Evolutionary conservation across 2,329 filamentous ascomycete species (phyloP).

Genomic region (Diaporthe eres): DNA sequence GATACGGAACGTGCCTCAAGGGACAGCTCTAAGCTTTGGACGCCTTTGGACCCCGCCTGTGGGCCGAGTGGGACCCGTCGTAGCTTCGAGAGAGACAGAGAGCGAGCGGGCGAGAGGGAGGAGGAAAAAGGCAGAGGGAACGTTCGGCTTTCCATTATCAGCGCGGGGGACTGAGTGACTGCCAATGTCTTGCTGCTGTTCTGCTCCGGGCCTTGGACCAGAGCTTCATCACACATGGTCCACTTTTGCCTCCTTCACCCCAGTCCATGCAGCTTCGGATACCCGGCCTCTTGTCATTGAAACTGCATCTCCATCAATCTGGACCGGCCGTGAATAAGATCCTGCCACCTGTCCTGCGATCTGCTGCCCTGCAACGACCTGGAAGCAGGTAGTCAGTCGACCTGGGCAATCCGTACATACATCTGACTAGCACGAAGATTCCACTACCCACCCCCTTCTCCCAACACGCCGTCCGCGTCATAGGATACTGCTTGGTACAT

Average conservation of each 20-base stretch:
- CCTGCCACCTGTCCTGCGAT: neutral
- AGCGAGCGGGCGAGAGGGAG: neutral
- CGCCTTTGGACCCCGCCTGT: conserved; percentile 16
- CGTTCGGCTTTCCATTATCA: neutral
- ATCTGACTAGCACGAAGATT: conserved; percentile 15
- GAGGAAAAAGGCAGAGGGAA: neutral
- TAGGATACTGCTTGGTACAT: conserved; percentile 22
- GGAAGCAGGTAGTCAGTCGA: neutral
- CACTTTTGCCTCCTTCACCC: conserved; percentile 19
- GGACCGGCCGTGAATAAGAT: conserved; percentile 18
- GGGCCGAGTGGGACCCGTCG: conserved; percentile 25
- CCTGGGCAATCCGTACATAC: neutral
- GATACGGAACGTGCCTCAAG: neutral
- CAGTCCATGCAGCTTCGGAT: conserved; percentile 27
- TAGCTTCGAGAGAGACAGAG: conserved; percentile 23
- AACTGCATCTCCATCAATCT: conserved; percentile 25
- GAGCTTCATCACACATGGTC: conserved; percentile 19
- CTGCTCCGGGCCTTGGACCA: neutral
- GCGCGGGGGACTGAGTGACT: conserved; percentile 3
- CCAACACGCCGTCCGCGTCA: conserved; percentile 20
- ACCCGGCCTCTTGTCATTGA: conserved; percentile 23
- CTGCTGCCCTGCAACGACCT: neutral
- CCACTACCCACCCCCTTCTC: neutral
- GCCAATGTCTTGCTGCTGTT: neutral
- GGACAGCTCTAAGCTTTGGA: conserved; percentile 30